Percentiles rank a stretch among this genome's conserved stretches.
phyloP scores from a whole-genome alignment of 2,329 filamentous ascomycete genomes.

The Fusarium burgessii region DNA sequence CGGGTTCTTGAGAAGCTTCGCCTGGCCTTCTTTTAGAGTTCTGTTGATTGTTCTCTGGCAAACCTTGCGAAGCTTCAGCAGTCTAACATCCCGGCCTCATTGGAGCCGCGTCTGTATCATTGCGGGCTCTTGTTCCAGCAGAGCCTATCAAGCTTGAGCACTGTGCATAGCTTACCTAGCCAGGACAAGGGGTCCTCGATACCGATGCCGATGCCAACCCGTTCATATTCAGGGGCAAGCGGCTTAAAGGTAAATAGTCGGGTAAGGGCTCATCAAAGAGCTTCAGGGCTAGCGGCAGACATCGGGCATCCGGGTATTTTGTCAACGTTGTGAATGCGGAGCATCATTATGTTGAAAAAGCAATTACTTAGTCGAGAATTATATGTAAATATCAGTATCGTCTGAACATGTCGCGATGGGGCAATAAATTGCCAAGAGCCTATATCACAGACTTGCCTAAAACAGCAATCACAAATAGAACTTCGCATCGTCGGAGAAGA shows the following conservation, averaged over 20 bases:
- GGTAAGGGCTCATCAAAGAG: not conserved
- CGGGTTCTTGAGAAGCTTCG: not conserved
- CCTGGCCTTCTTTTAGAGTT: not conserved
- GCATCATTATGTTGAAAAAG: not conserved
- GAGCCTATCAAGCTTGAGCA: conserved; percentile 38
- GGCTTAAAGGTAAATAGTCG: conserved; percentile 7
- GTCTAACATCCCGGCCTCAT: conserved; percentile 2
- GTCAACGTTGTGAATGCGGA: not conserved
- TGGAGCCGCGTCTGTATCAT: conserved; percentile 19
- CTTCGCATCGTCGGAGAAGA: conserved; percentile 25
- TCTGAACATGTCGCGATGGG: not conserved
- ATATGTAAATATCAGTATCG: not conserved
- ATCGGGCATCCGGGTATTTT: conserved; percentile 4
- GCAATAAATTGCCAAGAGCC: not conserved
- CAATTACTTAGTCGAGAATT: not conserved
- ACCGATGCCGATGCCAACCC: conserved; percentile 27
- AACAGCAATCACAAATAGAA: conserved; percentile 14
- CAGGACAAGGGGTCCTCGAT: conserved; percentile 31
- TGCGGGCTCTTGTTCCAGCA: conserved; percentile 27
- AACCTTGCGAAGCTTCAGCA: not conserved
- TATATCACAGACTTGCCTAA: conserved; percentile 25
- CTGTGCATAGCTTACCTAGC: not conserved
- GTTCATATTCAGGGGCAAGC: conserved; percentile 30
- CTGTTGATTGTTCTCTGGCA: not conserved
- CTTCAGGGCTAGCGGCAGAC: conserved; percentile 6